Base-by-base conservation (phyloP, 2,329 filamentous ascomycete genomes). In the Cladophialophora carrionii region DNA sequence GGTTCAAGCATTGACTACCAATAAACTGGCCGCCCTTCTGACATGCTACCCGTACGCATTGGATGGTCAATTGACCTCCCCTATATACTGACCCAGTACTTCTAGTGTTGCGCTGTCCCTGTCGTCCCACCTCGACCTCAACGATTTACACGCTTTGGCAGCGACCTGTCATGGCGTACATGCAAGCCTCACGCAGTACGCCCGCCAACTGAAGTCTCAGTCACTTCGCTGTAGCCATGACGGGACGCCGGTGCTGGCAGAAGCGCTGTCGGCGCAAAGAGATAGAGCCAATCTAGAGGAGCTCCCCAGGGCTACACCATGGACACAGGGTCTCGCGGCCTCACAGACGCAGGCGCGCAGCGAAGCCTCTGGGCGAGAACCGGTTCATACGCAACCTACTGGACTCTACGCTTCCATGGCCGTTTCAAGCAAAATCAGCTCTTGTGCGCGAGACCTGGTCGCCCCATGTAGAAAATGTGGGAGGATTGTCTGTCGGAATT, bases 391-490 rank as follows among this genome's bases (percentile, higher is more conserved):
- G 14, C 24, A 22, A 17, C 56, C 63, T 14, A 34, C 48, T 8
- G 61, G 63, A 2, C 54, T 65, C 49, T 67, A 65, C 61, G 54
- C 64, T 9, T 65, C 66, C 1, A 85, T 74, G 86, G 83, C 83
- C 83, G 81, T 73, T 86, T 86, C 71, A 84, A 87, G 80, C 59
- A 94, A 91, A 77, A 83, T 90, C 31, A 88, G 90, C 4, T 84
- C 84, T 71, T 98, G 94, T 75, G 94, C 94, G 24, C 84, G 91
- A 67, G 94, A 97, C 76, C 85, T 96, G 85, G 94, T 98, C 4
- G 85, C 84, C 49, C 88, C 90, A 71, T 97, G 94, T 76, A 86
- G 91, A 62, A 85, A 88, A 68, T 98, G 94, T 76, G 85, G 84
- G 46, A 87, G 80, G 31, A 83, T 92, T 29, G 87, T 96, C 62